Evolutionary conservation across 2,329 filamentous ascomycete species (phyloP).

Genomic region (Corynespora cassiicola): DNA sequence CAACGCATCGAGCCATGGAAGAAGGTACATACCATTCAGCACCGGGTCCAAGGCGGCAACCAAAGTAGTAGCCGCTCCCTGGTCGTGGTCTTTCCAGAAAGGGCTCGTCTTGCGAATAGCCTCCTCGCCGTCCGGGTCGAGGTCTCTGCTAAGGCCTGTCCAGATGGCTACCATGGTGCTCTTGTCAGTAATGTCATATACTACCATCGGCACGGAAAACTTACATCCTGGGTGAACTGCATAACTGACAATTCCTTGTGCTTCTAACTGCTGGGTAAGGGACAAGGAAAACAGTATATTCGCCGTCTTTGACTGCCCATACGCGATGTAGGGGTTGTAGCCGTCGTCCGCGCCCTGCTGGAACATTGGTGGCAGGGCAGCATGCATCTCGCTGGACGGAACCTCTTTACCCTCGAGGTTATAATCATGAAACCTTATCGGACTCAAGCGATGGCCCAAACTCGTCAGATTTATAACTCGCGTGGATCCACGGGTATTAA

Average conservation of each 20-base stretch:
- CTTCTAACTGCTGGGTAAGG: constrained; percentile 22
- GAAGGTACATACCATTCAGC: constrained; percentile 21
- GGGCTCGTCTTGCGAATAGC: constrained; percentile 29
- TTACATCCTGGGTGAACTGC: constrained; percentile 42
- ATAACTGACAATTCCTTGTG: constrained; percentile 33
- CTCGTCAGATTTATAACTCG: constrained; percentile 39
- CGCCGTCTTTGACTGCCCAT: constrained; percentile 39
- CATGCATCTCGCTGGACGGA: constrained; percentile 30
- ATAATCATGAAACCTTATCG: constrained; percentile 52
- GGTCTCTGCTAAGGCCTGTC: constrained; percentile 33
- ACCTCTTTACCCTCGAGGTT: constrained; percentile 44
- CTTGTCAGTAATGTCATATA: constrained; percentile 5
- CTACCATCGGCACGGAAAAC: constrained; percentile 4
- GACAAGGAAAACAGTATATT: constrained; percentile 38
- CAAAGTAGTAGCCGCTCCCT: constrained; percentile 36
- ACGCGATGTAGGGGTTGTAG: constrained; percentile 36
- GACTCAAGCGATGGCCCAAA: constrained; percentile 34
- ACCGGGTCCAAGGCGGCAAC: constrained; percentile 41
- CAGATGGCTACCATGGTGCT: constrained; percentile 34
- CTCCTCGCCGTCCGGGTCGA: constrained; percentile 33
- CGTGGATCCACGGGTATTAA: constrained; percentile 33
- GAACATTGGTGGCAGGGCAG: constrained; percentile 24
- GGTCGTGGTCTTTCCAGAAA: constrained; percentile 43
- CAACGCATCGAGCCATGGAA: not conserved
- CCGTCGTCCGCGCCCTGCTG: constrained; percentile 16